Percentiles rank a stretch among this genome's conserved stretches.
phyloP scores from a whole-genome alignment of 2,329 filamentous ascomycete genomes.

The Corinectria fuckeliana region DNA sequence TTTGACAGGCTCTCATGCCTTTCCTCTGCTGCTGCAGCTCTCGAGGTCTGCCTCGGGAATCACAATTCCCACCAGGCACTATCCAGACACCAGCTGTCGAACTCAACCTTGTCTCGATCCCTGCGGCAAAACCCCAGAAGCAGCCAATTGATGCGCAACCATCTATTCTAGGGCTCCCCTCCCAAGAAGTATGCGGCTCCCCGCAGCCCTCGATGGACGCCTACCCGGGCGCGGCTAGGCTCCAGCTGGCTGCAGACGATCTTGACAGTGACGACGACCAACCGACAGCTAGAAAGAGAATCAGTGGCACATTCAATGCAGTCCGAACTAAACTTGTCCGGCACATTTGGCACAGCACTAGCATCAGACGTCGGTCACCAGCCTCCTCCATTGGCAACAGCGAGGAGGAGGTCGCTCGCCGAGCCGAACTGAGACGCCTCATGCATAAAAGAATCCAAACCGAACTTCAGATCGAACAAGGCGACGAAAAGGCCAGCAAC shows the following conservation, averaged over 20 bases:
- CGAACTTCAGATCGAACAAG: constrained; percentile 58
- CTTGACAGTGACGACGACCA: constrained; percentile 49
- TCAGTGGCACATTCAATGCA: constrained; percentile 50
- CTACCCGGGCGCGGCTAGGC: constrained; percentile 1
- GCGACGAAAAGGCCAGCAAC: constrained; percentile 43
- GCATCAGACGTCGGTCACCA: constrained; percentile 48
- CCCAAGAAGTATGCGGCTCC: constrained; percentile 19
- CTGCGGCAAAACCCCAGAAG: neutral
- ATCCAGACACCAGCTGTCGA: constrained; percentile 9
- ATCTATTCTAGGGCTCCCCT: constrained; percentile 21
- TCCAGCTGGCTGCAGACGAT: constrained; percentile 46
- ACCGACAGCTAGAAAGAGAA: constrained; percentile 36
- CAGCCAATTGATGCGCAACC: neutral
- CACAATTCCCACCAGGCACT: neutral
- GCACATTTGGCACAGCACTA: constrained; percentile 54
- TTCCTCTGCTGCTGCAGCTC: constrained; percentile 36
- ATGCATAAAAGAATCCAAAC: constrained; percentile 64
- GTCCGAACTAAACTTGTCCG: constrained; percentile 54
- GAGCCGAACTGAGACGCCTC: constrained; percentile 62
- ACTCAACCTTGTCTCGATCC: neutral
- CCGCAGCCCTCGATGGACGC: neutral
- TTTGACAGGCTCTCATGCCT: constrained; percentile 20
- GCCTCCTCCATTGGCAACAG: constrained; percentile 53
- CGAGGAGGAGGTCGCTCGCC: constrained; percentile 59
- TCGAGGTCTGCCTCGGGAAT: constrained; percentile 6